Evolutionary conservation across 164 flowering plant species (phyloP).

Genomic region (Stephania japonica): DNA sequence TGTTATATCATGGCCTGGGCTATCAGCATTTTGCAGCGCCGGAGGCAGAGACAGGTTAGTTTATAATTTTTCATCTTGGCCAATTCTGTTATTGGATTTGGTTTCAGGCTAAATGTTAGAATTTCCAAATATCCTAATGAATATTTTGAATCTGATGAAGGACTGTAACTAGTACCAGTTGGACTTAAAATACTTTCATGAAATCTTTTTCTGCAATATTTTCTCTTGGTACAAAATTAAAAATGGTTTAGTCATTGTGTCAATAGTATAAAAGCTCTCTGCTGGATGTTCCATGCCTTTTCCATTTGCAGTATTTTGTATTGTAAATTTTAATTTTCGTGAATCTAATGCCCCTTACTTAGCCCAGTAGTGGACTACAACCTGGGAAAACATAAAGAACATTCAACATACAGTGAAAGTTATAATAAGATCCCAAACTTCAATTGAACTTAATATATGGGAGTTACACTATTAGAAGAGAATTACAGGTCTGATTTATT

Average conservation of each 20-base stretch:
- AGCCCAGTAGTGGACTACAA: background rate
- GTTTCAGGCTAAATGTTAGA: background rate
- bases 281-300: background rate
- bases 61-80: background rate
- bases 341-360: background rate
- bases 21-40: slow-evolving; percentile 74
- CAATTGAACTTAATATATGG: background rate
- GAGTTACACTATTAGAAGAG: background rate
- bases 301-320: background rate
- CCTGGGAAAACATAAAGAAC: background rate
- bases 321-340: background rate
- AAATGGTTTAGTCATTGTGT: background rate
- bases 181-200: background rate
- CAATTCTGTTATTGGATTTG: background rate
- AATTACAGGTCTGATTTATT: background rate
- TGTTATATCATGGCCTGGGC: slow-evolving; percentile 43
- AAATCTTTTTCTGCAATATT: background rate
- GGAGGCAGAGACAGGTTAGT: slow-evolving; percentile 47
- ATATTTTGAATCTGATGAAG: background rate
- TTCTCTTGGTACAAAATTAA: background rate
- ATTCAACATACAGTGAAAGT: background rate
- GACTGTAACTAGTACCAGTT: background rate
- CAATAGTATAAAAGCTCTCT: background rate
- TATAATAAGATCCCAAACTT: background rate
- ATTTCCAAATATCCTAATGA: background rate